Conservation (phyloP, 2,329 filamentous ascomycete genomes). For the Penicillium crustosum region DNA sequence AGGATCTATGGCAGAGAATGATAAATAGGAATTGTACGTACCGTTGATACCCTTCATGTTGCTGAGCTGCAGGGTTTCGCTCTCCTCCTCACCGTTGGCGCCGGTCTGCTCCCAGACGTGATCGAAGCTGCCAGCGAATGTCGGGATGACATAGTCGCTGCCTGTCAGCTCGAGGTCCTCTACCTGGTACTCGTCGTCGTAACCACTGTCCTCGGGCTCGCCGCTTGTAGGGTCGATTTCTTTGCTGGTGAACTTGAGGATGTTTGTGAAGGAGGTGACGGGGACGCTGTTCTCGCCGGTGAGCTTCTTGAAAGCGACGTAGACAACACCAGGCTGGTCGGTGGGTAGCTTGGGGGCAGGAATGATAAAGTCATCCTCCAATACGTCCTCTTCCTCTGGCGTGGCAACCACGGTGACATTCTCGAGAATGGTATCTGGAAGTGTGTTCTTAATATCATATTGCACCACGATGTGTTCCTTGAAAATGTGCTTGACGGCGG, state of each 20-base stretch:
- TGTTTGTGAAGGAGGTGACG: conserved; percentile 80
- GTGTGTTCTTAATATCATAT: conserved; percentile 96
- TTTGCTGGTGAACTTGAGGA: conserved; percentile 95
- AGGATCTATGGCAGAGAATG: conserved; percentile 26
- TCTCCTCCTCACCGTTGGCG: conserved; percentile 82
- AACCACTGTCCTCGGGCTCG: conserved; percentile 87
- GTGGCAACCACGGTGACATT: conserved; percentile 81
- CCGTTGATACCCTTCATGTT: conserved; percentile 89
- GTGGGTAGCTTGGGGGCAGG: conserved; percentile 78
- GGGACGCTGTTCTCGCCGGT: conserved; percentile 75
- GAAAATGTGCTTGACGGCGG: conserved; percentile 94
- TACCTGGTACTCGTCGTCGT: conserved; percentile 97
- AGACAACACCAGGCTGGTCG: conserved; percentile 88
- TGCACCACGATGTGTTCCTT: conserved; percentile 95
- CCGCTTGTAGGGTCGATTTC: conserved; percentile 94
- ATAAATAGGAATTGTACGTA: conserved; percentile 50
- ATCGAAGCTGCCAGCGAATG: conserved; percentile 92
- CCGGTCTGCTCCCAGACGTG: conserved; percentile 94
- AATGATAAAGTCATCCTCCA: conserved; percentile 88
- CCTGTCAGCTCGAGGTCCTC: conserved; percentile 88
- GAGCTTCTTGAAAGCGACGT: conserved; percentile 88
- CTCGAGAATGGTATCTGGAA: conserved; percentile 85
- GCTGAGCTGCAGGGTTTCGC: conserved; percentile 85
- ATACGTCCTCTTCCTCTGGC: conserved; percentile 71
- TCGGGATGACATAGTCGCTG: conserved; percentile 89